phyloP scores from a whole-genome alignment of 306 rosid genomes.

The Prunus fruticosa region DNA sequence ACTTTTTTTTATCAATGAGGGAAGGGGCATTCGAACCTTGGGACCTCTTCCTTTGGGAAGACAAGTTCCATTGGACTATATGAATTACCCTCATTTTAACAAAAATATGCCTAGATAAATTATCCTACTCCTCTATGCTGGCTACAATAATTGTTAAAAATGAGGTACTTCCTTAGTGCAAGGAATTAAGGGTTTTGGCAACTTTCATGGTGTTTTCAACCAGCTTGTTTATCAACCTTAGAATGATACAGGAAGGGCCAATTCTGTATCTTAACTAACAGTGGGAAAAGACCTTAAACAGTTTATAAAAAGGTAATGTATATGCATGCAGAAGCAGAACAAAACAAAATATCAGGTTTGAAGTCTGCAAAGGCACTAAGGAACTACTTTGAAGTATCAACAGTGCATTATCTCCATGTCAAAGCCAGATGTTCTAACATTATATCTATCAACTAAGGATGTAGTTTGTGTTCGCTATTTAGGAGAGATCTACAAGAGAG shows the following conservation, averaged over 20 bases:
- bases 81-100: background rate
- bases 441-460: background rate
- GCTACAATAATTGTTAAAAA: background rate
- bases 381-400: background rate
- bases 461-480: background rate
- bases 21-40: background rate
- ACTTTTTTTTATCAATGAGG: background rate
- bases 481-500: too few relatives aligned
- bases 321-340: background rate
- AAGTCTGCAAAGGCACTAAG: background rate
- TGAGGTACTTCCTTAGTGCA: background rate
- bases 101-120: too few relatives aligned
- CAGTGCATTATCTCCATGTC: background rate
- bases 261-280: background rate
- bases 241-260: background rate
- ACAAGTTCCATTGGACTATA: background rate
- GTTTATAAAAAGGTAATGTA: background rate
- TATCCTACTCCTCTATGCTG: background rate
- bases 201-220: background rate
- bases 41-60: background rate
- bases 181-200: too few relatives aligned
- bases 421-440: background rate
- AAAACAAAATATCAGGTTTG: background rate
- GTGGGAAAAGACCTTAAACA: background rate
- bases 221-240: background rate